These are phyloP conservation scores for Silene uniflora DNA, from an alignment of 148 eudicot species.

Conservation along the genomic window DNA sequence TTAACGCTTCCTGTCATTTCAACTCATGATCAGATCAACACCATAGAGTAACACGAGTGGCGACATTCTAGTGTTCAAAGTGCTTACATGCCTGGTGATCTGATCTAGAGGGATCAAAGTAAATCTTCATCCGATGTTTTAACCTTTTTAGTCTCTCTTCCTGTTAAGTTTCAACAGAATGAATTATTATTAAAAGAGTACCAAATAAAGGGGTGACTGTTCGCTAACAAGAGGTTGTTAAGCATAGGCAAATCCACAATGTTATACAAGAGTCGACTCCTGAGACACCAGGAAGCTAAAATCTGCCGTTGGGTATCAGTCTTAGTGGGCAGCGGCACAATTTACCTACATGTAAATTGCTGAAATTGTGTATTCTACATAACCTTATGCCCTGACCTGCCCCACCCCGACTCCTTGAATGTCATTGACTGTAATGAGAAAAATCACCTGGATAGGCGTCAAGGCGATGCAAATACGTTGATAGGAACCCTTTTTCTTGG, in stretches of 20 bases:
- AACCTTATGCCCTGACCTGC: too few species aligned
- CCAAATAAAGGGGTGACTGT: not conserved
- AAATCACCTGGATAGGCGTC: conserved; percentile 57
- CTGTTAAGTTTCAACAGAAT: conserved; percentile 34
- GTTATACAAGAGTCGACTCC: too few species aligned
- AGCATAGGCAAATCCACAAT: too few species aligned
- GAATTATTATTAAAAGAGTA: conserved; percentile 3
- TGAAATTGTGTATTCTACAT: not conserved
- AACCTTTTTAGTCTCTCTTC: conserved; percentile 67
- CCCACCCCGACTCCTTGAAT: too few species aligned
- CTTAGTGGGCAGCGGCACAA: not conserved
- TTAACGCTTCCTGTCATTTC: conserved; percentile 60
- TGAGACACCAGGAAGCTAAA: too few species aligned
- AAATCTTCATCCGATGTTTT: conserved; percentile 60
- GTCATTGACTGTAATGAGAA: too few species aligned
- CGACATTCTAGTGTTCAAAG: too few species aligned
- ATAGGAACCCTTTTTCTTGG: conserved; percentile 56
- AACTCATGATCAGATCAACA: not conserved
- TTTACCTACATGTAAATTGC: not conserved
- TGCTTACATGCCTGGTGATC: conserved; percentile 61
- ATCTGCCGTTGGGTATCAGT: too few species aligned
- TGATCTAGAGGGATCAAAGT: conserved; percentile 57
- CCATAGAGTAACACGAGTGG: too few species aligned
- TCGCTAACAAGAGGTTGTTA: not conserved
- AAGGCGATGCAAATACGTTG: conserved; percentile 51